Base-by-base conservation (phyloP, 2,329 filamentous ascomycete genomes). In the Trichoderma atroviride region DNA sequence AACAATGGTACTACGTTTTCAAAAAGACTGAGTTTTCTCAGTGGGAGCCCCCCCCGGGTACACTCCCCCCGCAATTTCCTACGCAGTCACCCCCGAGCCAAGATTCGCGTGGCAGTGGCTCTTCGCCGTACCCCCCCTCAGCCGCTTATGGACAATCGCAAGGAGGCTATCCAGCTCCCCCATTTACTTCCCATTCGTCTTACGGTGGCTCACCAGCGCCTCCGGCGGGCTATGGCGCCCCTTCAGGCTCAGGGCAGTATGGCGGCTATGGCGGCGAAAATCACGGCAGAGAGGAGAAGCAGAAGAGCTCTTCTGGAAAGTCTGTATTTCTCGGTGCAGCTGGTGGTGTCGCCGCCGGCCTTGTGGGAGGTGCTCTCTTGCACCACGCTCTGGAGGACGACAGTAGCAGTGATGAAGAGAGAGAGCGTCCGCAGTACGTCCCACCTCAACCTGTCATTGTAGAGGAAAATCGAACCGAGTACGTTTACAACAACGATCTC, bases 1-100 rank as follows among this genome's bases (percentile, higher is more conserved):
- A 89, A 75, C 86, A 87, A 68, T 91, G 87, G 81, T 91, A 87
- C 80, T 92, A 89, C 75, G 83, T 88, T 69, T 88, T 91, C 77
- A 80, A 87, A 69, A 82, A 85, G 58, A 87, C 87, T 14, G 87
- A n/a, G n/a, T n/a, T n/a, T n/a, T n/a, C 87, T 0, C 88, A 91
- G 77, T 91, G 89, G 89, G 87, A 90, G 71, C 82, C 84, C 19
- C 84, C 19, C 88, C 89, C 3, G 79, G 79, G 14, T 75, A 78
- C 62, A 73, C 74, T 2, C 68, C 70, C 70, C 13, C 72, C 75
- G 9, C 71, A 74, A 22, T 72, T 74, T 68, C 72, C 72, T 13
- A 71, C 71, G 58, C 29, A 31, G 29, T 31, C 29, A 5, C 29
- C 4, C 27, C 73, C 74, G 10, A 73, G 73, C 31, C 71, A 75